phyloP scores from a whole-genome alignment of 495 filamentous ascomycete species.

The Gamarada debralockiae region DNA sequence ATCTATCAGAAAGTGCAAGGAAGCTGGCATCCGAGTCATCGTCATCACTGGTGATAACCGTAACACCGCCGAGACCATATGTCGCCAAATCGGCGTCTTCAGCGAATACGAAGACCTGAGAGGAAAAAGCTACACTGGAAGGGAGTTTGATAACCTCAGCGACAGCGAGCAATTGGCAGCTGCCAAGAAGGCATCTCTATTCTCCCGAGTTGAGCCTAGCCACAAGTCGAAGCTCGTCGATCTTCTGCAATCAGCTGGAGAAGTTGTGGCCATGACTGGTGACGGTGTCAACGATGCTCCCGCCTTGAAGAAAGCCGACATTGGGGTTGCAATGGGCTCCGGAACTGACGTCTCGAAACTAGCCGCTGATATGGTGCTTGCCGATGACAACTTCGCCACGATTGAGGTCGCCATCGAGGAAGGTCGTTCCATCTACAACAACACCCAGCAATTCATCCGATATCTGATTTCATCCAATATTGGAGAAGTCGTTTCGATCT shows the following conservation, averaged over 20 bases:
- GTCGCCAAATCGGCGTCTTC: conserved; percentile 95
- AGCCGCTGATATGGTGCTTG: conserved; percentile 97
- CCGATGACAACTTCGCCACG: conserved; percentile 98
- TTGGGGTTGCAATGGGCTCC: conserved; percentile 98
- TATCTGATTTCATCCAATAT: conserved; percentile 99
- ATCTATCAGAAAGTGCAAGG: conserved; percentile 83
- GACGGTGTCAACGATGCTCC: conserved; percentile 99
- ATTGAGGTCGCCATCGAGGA: conserved; percentile 96
- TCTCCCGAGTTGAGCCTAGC: conserved; percentile 93
- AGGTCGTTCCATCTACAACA: conserved; percentile 98
- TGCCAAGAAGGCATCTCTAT: conserved; percentile 81
- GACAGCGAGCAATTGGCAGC: conserved; percentile 76
- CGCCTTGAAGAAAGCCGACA: conserved; percentile 97
- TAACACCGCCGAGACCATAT: conserved; percentile 96
- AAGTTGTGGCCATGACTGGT: conserved; percentile 99
- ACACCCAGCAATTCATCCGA: conserved; percentile 99
- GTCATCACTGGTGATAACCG: conserved; percentile 98
- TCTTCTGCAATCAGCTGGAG: conserved; percentile 84
- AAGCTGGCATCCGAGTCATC: conserved; percentile 93
- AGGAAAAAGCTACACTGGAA: conserved; percentile 92
- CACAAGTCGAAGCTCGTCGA: conserved; percentile 98
- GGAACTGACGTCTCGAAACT: conserved; percentile 97
- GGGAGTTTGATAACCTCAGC: conserved; percentile 86
- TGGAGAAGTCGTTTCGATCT: conserved; percentile 98
- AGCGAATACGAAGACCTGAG: conserved; percentile 73